Evolutionary conservation across 2,329 filamentous ascomycete species (phyloP).

Genomic region (Cladosporium sp.): DNA sequence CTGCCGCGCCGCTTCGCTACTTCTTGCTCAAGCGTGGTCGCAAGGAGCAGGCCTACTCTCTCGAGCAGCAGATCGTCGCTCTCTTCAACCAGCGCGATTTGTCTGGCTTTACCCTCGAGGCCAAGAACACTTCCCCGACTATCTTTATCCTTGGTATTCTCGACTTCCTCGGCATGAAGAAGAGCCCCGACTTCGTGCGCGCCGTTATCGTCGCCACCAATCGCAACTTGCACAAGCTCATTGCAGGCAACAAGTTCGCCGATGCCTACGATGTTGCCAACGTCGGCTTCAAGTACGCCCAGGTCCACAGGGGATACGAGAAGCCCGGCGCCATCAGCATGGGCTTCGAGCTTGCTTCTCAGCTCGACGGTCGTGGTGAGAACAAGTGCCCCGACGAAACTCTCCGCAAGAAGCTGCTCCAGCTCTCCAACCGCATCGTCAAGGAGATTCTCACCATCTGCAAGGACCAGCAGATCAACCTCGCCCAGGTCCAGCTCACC

Average conservation of each 20-base stretch:
- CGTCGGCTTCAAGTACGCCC: slow-evolving; percentile 42
- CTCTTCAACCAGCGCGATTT: slow-evolving; percentile 35
- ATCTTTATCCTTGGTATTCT: slow-evolving; percentile 41
- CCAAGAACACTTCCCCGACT: slow-evolving; percentile 25
- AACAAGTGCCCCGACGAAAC: slow-evolving; percentile 33
- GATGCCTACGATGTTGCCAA: slow-evolving; percentile 43
- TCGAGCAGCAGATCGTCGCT: slow-evolving; percentile 23
- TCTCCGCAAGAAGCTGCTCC: slow-evolving; percentile 33
- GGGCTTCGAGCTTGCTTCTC: slow-evolving; percentile 45
- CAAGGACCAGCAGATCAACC: slow-evolving; percentile 40
- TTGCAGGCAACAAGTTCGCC: slow-evolving; percentile 37
- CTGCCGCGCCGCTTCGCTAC: slow-evolving; percentile 37
- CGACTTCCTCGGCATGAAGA: slow-evolving; percentile 35
- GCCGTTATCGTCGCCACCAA: slow-evolving; percentile 40
- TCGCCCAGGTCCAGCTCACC: slow-evolving; percentile 40
- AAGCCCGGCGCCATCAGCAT: slow-evolving; percentile 36
- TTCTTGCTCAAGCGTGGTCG: slow-evolving; percentile 33
- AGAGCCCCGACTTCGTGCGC: slow-evolving; percentile 37
- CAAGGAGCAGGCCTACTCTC: slow-evolving; percentile 35
- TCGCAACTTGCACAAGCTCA: slow-evolving; percentile 30
- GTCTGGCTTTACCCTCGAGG: slow-evolving; percentile 28
- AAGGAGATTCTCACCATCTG: slow-evolving; percentile 42
- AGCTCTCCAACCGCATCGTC: slow-evolving; percentile 38
- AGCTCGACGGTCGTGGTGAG: slow-evolving; percentile 41
- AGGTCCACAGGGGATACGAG: slow-evolving; percentile 41